These are phyloP conservation scores for Eimeria brunetti DNA, from an alignment of 169 alveolate genomes.

Conservation along the genomic window DNA sequence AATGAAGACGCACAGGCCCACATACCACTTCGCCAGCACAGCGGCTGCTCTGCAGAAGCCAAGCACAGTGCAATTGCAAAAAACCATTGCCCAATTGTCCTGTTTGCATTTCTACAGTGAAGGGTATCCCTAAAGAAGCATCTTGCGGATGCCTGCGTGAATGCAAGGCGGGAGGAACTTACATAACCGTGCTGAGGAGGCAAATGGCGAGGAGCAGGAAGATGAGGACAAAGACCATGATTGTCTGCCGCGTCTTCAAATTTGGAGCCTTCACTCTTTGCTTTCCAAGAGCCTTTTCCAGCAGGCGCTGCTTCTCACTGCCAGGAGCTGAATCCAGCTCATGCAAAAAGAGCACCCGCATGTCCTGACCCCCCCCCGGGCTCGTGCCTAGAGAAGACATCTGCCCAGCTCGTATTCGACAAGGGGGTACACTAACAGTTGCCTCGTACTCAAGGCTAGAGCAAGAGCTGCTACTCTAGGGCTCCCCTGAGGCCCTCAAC, in stretches of 20 bases:
- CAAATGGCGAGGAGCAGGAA: slow-evolving; percentile 46
- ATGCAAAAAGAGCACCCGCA: slow-evolving; percentile 76
- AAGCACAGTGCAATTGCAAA: not conserved
- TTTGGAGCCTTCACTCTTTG: slow-evolving; percentile 74
- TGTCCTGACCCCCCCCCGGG: slow-evolving; percentile 40
- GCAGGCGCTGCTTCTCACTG: slow-evolving; percentile 79
- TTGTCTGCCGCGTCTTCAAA: slow-evolving; percentile 81
- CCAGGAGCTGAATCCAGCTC: slow-evolving; percentile 81
- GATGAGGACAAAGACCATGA: slow-evolving; percentile 72
- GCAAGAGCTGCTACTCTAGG: not conserved
- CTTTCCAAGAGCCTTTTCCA: slow-evolving; percentile 80
- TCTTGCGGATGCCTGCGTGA: not conserved
- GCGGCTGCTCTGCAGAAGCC: slow-evolving; percentile 52
- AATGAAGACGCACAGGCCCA: slow-evolving; percentile 42
- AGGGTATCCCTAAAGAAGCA: not conserved
- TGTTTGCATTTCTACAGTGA: not conserved
- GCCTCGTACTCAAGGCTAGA: not conserved
- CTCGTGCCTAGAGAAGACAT: not conserved
- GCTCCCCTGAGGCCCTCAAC: not conserved
- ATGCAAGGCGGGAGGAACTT: not conserved
- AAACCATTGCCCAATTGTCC: not conserved
- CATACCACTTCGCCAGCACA: slow-evolving; percentile 74
- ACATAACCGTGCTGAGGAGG: slow-evolving; percentile 65
- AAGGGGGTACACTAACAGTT: not conserved
- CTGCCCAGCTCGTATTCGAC: not conserved